Evolutionary conservation across 225 moss, liverwort and hornwort species (phyloP).

Genomic region (Pseudoscleropodium purum): DNA sequence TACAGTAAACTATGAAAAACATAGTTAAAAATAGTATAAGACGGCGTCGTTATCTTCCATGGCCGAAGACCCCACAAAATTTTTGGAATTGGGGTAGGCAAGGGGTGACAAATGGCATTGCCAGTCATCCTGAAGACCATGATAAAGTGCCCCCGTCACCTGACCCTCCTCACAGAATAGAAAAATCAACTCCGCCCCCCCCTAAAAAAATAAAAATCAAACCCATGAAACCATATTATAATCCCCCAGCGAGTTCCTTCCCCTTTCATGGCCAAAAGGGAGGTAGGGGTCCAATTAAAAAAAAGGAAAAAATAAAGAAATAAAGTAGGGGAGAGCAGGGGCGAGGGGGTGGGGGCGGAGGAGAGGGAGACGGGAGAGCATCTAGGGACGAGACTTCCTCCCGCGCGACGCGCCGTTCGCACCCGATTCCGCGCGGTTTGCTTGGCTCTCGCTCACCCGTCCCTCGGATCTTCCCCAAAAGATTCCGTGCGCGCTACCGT

Average conservation of each 20-base stretch:
- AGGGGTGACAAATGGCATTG: not conserved
- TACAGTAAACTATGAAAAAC: not conserved
- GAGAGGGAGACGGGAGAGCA: not conserved
- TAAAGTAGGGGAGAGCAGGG: not conserved
- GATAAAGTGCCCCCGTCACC: not conserved
- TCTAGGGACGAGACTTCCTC: not conserved
- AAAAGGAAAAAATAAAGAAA: rapidly evolving
- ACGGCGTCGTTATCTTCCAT: too few species aligned
- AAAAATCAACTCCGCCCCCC: not conserved
- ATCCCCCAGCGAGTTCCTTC: not conserved
- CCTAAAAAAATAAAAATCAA: not conserved
- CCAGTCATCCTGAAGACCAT: not conserved
- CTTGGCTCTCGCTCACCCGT: not conserved
- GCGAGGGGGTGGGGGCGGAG: not conserved
- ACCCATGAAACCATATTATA: not conserved
- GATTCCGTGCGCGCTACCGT: not conserved
- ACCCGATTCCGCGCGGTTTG: not conserved
- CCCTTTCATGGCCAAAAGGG: not conserved
- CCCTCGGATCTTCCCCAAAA: not conserved
- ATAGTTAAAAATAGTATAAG: not conserved
- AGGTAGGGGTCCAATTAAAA: not conserved
- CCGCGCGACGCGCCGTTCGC: not conserved
- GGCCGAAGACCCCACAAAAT: not conserved
- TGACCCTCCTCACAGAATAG: not conserved
- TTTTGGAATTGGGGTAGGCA: not conserved